Conservation (phyloP, 2,329 filamentous ascomycete species). For the Cryphonectria radicalis region DNA sequence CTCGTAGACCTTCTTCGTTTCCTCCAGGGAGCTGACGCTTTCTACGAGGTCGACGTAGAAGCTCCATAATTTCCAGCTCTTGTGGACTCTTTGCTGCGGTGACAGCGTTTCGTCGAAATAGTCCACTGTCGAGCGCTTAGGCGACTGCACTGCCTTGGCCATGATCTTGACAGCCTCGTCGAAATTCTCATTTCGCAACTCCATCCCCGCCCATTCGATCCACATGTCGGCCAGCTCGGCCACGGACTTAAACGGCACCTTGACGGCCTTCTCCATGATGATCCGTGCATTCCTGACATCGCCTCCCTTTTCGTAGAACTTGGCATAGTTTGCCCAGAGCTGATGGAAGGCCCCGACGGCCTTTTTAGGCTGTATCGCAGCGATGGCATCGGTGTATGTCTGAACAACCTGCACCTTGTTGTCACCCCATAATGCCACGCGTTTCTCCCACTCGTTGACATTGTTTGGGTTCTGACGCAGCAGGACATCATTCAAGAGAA, state of each 20-base stretch:
- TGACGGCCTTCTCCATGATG: slow-evolving; percentile 97
- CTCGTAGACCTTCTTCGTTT: slow-evolving; percentile 94
- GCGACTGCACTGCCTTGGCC: slow-evolving; percentile 96
- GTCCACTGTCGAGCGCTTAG: slow-evolving; percentile 96
- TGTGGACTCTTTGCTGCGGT: slow-evolving; percentile 95
- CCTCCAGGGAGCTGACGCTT: slow-evolving; percentile 86
- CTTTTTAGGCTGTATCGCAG: slow-evolving; percentile 91
- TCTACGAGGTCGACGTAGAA: slow-evolving; percentile 99
- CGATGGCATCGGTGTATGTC: slow-evolving; percentile 93
- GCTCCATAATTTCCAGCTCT: slow-evolving; percentile 99
- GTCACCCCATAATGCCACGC: slow-evolving; percentile 92
- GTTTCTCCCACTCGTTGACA: slow-evolving; percentile 95
- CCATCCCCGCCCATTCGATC: slow-evolving; percentile 99
- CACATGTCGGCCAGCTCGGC: slow-evolving; percentile 96
- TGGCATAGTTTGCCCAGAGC: slow-evolving; percentile 95
- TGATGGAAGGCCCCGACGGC: slow-evolving; percentile 92
- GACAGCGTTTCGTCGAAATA: slow-evolving; percentile 96
- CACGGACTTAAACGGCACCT: slow-evolving; percentile 98
- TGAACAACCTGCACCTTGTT: slow-evolving; percentile 91
- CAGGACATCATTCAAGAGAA: slow-evolving; percentile 94
- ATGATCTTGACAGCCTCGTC: slow-evolving; percentile 94
- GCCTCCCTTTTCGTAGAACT: slow-evolving; percentile 89
- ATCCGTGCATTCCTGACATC: slow-evolving; percentile 84
- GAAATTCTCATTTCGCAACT: slow-evolving; percentile 93
- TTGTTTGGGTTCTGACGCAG: slow-evolving; percentile 96